Evolutionary conservation across 139 green algal species (phyloP), one percentile per base, ranked within the genome.

Genomic region (Tetradesmus lagerheimii): DNA sequence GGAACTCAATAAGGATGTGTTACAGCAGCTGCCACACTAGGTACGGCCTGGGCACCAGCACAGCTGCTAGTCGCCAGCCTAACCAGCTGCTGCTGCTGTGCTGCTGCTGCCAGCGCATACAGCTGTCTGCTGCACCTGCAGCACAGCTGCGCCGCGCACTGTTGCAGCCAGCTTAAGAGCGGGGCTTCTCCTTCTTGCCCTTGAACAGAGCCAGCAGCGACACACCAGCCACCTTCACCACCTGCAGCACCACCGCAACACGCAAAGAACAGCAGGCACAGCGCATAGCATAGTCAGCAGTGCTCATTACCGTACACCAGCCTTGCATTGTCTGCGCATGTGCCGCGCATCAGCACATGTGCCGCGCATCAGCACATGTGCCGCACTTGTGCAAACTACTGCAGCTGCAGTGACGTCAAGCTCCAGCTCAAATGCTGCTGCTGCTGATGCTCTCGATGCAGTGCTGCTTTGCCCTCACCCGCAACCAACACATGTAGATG

Each of bases 111-210:
- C 18, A 5, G 29, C 71, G 71, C 71, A 5, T 37, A 43, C 41
- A 38, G 39, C 39, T 37, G 41, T 41, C 20, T 27, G 80, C 80
- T 85, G 80, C 80, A 27, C 41, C 41, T 67, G 80, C 80, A 66
- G 45, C 39, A 41, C 41, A 35, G 80, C 31, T 25, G 47, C 15
- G 16, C 9, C 16, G 6, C 4, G 57, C 71, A 39, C 9, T 4
- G 9, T 38, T 41, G 71, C 71, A 41, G 83, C 71, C 71, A 41
- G 83, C 71, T 80, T 96, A 97, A 47, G 95, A 98, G 43, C 97
- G 93, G 34, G 97, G 98, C 95, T 99, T 99, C 95, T 99, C 98
- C 96, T 99, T 99, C 97, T 99, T 99, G 92, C 96, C 95, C 89
- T 97, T 95, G 96, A 99, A 99, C 47, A 99, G 96, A 45, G 98